Conservation (phyloP, 768 basidiomycete genomes). For the Termitomyces sp. region DNA sequence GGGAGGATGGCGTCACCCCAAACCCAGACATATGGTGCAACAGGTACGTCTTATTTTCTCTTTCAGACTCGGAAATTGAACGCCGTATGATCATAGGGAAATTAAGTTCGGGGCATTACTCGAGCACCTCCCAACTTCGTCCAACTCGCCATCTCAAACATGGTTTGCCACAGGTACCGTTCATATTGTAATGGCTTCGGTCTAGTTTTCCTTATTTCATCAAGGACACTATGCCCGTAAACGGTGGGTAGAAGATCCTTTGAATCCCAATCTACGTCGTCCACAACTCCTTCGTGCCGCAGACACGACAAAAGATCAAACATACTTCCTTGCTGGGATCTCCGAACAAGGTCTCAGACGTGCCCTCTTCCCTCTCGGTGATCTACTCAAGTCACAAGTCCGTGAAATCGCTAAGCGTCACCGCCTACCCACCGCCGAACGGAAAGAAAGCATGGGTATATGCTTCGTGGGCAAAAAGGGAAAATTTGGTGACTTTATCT, state of each 20-base stretch:
- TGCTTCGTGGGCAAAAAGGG: conserved; percentile 88
- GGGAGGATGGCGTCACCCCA: conserved; percentile 79
- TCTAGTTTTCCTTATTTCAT: not conserved
- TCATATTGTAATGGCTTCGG: not conserved
- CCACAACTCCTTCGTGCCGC: conserved; percentile 47
- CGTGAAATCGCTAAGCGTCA: conserved; percentile 41
- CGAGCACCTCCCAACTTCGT: conserved; percentile 41
- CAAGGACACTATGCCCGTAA: conserved; percentile 87
- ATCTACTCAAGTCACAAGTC: conserved; percentile 43
- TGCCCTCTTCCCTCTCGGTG: conserved; percentile 24
- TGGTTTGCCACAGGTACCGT: conserved; percentile 80
- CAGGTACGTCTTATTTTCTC: conserved; percentile 33
- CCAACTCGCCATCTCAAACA: conserved; percentile 21
- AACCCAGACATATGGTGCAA: conserved; percentile 96
- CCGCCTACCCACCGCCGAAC: conserved; percentile 19
- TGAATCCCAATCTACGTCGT: conserved; percentile 17
- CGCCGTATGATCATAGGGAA: not conserved
- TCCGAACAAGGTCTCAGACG: not conserved
- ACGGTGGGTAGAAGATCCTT: conserved; percentile 30
- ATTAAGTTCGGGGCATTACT: conserved; percentile 43
- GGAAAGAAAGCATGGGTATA: conserved; percentile 88
- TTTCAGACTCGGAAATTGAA: not conserved
- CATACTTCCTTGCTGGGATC: conserved; percentile 52
- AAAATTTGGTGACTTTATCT: conserved; percentile 67
- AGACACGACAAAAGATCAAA: conserved; percentile 80